These are phyloP conservation scores for Boletus pseudo-olivaceus DNA, from an alignment of 768 basidiomycete genomes.

Conservation along the genomic window DNA sequence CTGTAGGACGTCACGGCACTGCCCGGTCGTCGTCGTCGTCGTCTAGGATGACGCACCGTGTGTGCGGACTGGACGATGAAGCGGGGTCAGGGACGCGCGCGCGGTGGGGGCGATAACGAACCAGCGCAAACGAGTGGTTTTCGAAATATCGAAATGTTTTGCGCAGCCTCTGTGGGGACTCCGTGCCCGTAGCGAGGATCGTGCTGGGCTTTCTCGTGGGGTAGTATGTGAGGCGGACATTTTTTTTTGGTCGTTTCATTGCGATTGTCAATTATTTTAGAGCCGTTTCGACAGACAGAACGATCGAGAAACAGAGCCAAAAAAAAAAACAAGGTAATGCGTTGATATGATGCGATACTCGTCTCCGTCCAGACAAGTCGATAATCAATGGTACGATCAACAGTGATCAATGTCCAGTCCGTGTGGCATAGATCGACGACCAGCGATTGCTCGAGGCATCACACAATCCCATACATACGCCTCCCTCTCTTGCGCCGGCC, in stretches of 20 bases:
- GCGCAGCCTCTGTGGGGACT: slow-evolving; percentile 75
- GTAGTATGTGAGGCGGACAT: slow-evolving; percentile 85
- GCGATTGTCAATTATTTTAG: too few relatives aligned
- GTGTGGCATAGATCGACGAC: background rate
- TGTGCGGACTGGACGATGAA: slow-evolving; percentile 7
- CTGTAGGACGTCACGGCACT: slow-evolving; percentile 1
- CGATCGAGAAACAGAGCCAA: background rate
- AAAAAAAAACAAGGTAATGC: background rate
- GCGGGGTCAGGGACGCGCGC: background rate
- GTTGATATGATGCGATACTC: background rate
- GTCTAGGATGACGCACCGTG: slow-evolving; percentile 19
- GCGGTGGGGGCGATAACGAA: slow-evolving; percentile 21
- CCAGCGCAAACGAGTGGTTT: slow-evolving; percentile 50
- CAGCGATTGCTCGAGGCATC: background rate
- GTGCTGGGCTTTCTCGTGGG: slow-evolving; percentile 58
- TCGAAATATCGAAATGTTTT: slow-evolving; percentile 12
- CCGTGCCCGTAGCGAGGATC: slow-evolving; percentile 64
- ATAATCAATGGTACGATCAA: background rate
- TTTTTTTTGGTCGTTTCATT: background rate
- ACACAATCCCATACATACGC: slow-evolving; percentile 31
- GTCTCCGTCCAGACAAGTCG: background rate
- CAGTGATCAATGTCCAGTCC: background rate
- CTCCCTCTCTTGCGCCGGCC: slow-evolving; percentile 52
- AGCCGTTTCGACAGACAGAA: background rate
- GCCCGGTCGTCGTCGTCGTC: background rate